These are phyloP conservation scores for Ophiostoma ips DNA, from an alignment of 2,329 filamentous ascomycete species.

Conservation along the genomic window DNA sequence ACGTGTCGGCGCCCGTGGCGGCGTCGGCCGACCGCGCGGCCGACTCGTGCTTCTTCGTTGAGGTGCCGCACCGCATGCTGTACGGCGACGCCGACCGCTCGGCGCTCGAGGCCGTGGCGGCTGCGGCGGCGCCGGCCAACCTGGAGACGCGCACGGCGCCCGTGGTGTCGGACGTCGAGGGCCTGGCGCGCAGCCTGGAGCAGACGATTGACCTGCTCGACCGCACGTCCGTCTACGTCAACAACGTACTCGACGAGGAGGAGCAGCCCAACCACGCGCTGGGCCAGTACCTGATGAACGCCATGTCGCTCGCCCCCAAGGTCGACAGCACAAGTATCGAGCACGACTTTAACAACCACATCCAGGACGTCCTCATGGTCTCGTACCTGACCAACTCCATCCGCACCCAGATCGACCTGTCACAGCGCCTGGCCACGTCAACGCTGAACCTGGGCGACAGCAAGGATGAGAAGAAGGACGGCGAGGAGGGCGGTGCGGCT, in stretches of 20 bases:
- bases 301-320: slow-evolving; percentile 85
- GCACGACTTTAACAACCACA: slow-evolving; percentile 98
- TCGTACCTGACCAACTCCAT: slow-evolving; percentile 98
- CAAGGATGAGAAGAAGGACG: slow-evolving; percentile 28
- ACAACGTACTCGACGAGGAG: slow-evolving; percentile 87
- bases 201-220: slow-evolving; percentile 83
- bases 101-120: slow-evolving; percentile 61
- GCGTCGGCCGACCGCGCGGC: slow-evolving; percentile 89
- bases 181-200: slow-evolving; percentile 71
- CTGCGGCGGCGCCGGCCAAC: slow-evolving; percentile 55
- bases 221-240: slow-evolving; percentile 81
- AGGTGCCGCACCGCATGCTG: slow-evolving; percentile 86
- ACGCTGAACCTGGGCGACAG: slow-evolving; percentile 38
- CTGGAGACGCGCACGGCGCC: slow-evolving; percentile 57
- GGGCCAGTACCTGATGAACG: slow-evolving; percentile 90
- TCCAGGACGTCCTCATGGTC: slow-evolving; percentile 96
- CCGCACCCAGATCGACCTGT: slow-evolving; percentile 95
- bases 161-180: slow-evolving; percentile 79
- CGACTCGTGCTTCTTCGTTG: slow-evolving; percentile 94
- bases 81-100: slow-evolving; percentile 53
- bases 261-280: slow-evolving; percentile 78
- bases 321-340: slow-evolving; percentile 84
- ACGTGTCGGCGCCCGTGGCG: slow-evolving; percentile 90
- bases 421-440: slow-evolving; percentile 81
- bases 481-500: not conserved